These are phyloP conservation scores for Conoideocrella luteorostrata DNA, from an alignment of 2,329 filamentous ascomycete species.

Conservation along the genomic window DNA sequence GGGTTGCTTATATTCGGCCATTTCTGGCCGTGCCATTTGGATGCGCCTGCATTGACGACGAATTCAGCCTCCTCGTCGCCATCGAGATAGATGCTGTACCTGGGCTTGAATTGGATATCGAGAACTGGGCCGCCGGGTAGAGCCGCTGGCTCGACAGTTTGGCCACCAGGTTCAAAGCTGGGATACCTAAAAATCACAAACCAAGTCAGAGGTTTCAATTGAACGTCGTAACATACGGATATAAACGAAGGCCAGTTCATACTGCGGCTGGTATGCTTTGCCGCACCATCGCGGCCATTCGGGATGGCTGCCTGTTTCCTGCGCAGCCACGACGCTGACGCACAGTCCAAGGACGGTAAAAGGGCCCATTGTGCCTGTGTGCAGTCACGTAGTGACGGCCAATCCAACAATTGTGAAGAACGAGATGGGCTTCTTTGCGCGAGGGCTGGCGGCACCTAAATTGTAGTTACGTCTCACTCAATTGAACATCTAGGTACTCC, in stretches of 20 bases:
- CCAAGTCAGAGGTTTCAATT: background rate
- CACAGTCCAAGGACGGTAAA: background rate
- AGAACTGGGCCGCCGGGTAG: slow-evolving; percentile 27
- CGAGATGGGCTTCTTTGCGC: no score
- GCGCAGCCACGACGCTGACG: slow-evolving; percentile 8
- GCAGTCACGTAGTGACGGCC: no score
- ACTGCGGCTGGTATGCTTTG: slow-evolving; percentile 39
- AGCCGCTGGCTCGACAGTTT: slow-evolving; percentile 29
- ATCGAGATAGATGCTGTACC: slow-evolving; percentile 40
- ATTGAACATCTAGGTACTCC: no score
- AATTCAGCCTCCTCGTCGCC: slow-evolving; percentile 34
- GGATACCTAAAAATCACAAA: slow-evolving; percentile 21
- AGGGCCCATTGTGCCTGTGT: slow-evolving; percentile 3
- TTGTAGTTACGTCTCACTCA: no score
- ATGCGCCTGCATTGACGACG: slow-evolving; percentile 36
- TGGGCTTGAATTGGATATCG: slow-evolving; percentile 37
- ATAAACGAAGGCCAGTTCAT: slow-evolving; percentile 4
- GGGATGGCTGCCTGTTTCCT: slow-evolving; percentile 32
- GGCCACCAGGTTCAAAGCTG: slow-evolving; percentile 38
- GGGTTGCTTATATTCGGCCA: slow-evolving; percentile 24
- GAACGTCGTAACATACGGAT: no score
- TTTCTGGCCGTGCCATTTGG: slow-evolving; percentile 31
- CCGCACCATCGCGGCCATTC: slow-evolving; percentile 42
- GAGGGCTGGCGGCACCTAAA: no score
- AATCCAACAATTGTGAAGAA: no score